Evolutionary conservation across 768 basidiomycete species (phyloP).

Genomic region (Boletales sp.): DNA sequence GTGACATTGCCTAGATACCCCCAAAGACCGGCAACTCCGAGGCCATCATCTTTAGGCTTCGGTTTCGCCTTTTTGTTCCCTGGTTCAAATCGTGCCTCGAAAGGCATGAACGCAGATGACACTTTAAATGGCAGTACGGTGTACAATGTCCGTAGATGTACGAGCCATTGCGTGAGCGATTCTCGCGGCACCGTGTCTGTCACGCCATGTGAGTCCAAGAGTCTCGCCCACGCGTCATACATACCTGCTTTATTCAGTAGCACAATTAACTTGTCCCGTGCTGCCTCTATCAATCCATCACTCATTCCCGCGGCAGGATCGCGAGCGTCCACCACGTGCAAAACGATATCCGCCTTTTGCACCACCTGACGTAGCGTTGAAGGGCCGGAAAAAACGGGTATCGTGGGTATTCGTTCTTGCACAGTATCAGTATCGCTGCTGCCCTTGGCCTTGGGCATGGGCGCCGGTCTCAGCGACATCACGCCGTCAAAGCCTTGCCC

Average conservation of each 20-base stretch:
- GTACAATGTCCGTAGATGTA: conserved; percentile 53
- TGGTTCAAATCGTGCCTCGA: conserved; percentile 19
- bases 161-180: conserved; percentile 65
- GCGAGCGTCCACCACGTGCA: conserved; percentile 81
- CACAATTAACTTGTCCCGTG: conserved; percentile 50
- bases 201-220: not conserved
- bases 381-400: conserved; percentile 28
- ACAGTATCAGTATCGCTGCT: not conserved
- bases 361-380: conserved; percentile 44
- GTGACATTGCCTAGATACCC: conserved; percentile 46
- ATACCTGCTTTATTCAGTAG: conserved; percentile 86
- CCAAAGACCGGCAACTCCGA: conserved; percentile 56
- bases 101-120: conserved; percentile 62
- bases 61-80: conserved; percentile 45
- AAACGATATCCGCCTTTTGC: conserved; percentile 71
- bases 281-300: conserved; percentile 49
- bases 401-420: conserved; percentile 8
- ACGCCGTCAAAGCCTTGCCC: conserved; percentile 39
- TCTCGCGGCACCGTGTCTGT: conserved; percentile 81
- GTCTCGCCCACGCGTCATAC: conserved; percentile 23
- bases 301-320: conserved; percentile 77
- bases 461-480: conserved; percentile 16
- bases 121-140: conserved; percentile 73
- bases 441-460: conserved; percentile 1
- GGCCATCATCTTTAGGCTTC: conserved; percentile 49